These are phyloP conservation scores for Apostasia ramifera DNA, from an alignment of 106 monocot genomes.

Conservation along the genomic window DNA sequence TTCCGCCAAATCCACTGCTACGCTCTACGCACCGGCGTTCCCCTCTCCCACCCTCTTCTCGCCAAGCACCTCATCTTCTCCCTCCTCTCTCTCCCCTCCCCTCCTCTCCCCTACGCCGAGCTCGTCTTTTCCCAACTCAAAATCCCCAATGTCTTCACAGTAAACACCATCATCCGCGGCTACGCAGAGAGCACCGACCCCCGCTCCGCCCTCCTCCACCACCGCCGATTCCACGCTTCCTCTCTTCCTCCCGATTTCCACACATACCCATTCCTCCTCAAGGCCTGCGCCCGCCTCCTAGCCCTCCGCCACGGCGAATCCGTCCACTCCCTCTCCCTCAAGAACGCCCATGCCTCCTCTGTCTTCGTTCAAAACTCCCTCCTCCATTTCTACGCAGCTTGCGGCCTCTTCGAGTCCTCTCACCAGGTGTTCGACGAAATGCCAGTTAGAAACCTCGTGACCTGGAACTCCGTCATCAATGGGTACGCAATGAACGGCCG, in stretches of 20 bases:
- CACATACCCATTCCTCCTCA: slow-evolving; percentile 89
- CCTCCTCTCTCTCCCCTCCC: slow-evolving; percentile 28
- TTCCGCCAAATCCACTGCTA: slow-evolving; percentile 62
- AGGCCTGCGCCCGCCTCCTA: slow-evolving; percentile 66
- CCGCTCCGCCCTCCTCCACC: slow-evolving; percentile 42
- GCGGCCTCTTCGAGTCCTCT: slow-evolving; percentile 64
- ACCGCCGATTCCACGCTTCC: slow-evolving; percentile 27
- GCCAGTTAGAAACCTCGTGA: slow-evolving; percentile 43
- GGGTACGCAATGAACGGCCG: slow-evolving; percentile 67
- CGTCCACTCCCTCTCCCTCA: slow-evolving; percentile 40
- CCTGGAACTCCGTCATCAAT: slow-evolving; percentile 85
- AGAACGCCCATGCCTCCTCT: slow-evolving; percentile 30
- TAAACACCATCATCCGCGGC: slow-evolving; percentile 80
- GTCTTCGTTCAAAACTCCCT: slow-evolving; percentile 77
- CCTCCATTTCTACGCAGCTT: slow-evolving; percentile 61
- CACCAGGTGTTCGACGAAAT: slow-evolving; percentile 67
- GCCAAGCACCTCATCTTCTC: slow-evolving; percentile 77
- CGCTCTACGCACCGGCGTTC: slow-evolving; percentile 42
- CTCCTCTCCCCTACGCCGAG: slow-evolving; percentile 33
- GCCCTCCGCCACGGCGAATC: slow-evolving; percentile 37
- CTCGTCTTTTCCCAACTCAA: slow-evolving; percentile 38
- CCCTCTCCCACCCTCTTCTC: slow-evolving; percentile 32
- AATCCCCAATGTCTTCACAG: slow-evolving; percentile 59
- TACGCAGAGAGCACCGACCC: slow-evolving; percentile 47
- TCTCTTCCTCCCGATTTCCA: slow-evolving; percentile 50